A percentile compares a stretch with the other conserved stretches of the same genome.
These are phyloP conservation scores for Chalciporus sp. DNA, from an alignment of 1,284 basidiomycete genomes.

Conservation along the genomic window DNA sequence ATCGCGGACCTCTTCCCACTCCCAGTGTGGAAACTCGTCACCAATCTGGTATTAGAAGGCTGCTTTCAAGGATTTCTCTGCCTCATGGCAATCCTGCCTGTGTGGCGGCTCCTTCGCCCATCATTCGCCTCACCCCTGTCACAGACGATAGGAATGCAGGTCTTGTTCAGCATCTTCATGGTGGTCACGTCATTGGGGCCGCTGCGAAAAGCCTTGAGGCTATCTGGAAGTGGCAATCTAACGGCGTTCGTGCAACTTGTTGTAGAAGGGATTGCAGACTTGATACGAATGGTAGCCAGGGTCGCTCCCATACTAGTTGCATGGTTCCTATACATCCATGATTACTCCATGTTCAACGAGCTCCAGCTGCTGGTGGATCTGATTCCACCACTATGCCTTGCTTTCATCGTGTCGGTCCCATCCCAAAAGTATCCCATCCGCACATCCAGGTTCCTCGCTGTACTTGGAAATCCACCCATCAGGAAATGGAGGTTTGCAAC, in stretches of 20 bases:
- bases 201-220: not conserved
- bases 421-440: conserved; percentile 6
- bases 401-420: not conserved
- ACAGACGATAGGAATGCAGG: not conserved
- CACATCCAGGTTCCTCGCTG: conserved; percentile 3
- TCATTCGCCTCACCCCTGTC: not conserved
- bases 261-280: no score
- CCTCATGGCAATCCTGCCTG: not conserved
- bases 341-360: not conserved
- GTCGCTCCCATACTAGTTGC: not conserved
- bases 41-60: not conserved
- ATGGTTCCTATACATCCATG: not conserved
- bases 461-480: conserved; percentile 8
- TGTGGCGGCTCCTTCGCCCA: not conserved
- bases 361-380: not conserved
- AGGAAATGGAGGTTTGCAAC: conserved; percentile 12
- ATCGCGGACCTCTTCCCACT: no score
- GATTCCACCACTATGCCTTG: no score
- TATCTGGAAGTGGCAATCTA: not conserved
- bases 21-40: not conserved
- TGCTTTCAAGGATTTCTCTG: not conserved
- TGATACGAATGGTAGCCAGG: not conserved
- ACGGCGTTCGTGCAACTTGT: not conserved
- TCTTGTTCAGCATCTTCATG: not conserved
- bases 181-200: no score